phyloP scores from a whole-genome alignment of 1,284 basidiomycete genomes.

The Fomitopsis palustris region DNA sequence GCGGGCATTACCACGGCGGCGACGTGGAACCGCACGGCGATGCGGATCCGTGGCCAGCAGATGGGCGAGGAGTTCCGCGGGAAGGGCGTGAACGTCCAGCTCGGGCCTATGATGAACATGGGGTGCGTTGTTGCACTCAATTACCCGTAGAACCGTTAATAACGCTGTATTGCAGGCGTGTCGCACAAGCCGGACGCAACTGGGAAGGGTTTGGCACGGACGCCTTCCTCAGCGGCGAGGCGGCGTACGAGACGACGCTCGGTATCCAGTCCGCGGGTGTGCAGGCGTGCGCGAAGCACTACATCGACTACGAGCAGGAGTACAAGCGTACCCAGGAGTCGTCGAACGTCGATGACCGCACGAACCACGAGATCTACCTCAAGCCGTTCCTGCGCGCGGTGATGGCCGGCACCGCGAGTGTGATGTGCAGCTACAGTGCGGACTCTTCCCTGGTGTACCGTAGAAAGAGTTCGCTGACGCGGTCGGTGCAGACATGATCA shows the following conservation, averaged over 20 bases:
- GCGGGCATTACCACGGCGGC: constrained; percentile 54
- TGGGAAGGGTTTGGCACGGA: constrained; percentile 86
- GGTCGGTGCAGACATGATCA: constrained; percentile 50
- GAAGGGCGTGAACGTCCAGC: constrained; percentile 76
- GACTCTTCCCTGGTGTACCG: not conserved
- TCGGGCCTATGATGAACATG: constrained; percentile 70
- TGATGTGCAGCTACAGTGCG: constrained; percentile 76
- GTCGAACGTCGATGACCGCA: constrained; percentile 76
- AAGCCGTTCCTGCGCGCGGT: constrained; percentile 73
- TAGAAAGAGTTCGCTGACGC: not conserved
- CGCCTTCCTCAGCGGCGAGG: constrained; percentile 72
- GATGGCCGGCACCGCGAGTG: constrained; percentile 70
- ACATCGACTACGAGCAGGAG: constrained; percentile 72
- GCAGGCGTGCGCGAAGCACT: constrained; percentile 78
- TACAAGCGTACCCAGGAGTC: constrained; percentile 49
- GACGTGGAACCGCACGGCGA: constrained; percentile 61
- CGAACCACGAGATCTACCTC: constrained; percentile 72
- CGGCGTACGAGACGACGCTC: constrained; percentile 70
- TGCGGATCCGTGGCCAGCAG: constrained; percentile 68
- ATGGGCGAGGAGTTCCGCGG: constrained; percentile 78
- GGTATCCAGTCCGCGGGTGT: constrained; percentile 75
- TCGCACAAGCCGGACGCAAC: constrained; percentile 68
- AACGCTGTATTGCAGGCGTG: constrained; percentile 28
- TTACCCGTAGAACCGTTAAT: not conserved
- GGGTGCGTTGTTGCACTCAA: constrained; percentile 29